Conservation (phyloP, 129 eudicot species). For the Dittrichia graveolens region DNA sequence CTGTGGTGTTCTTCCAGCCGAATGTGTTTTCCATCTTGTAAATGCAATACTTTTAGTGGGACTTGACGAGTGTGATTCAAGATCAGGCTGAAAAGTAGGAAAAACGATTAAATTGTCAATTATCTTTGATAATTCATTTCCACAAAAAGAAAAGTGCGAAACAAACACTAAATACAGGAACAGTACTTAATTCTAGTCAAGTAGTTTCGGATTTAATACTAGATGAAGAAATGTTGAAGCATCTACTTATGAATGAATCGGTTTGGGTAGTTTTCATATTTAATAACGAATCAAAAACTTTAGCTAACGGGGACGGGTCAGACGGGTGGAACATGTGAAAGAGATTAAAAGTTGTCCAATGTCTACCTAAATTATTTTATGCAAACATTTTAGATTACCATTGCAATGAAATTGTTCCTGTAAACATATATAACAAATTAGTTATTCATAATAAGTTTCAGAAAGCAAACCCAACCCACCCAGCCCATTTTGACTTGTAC, state of each 20-base stretch:
- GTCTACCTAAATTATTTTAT: not conserved
- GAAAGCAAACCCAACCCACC: not conserved
- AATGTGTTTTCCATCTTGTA: conserved; percentile 53
- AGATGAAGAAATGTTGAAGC: too few relatives aligned
- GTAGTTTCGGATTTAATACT: not conserved
- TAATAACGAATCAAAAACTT: not conserved
- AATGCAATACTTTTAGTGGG: conserved; percentile 21
- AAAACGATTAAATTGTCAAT: not conserved
- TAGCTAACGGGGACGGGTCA: too few relatives aligned
- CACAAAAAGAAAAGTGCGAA: not conserved
- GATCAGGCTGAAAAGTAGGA: conserved; percentile 53
- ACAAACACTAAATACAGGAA: not conserved
- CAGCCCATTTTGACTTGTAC: not conserved
- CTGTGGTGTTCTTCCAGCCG: conserved; percentile 42
- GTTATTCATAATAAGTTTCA: not conserved
- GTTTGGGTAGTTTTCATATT: not conserved
- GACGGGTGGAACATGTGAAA: not conserved
- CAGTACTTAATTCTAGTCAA: not conserved
- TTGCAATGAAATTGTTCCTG: not conserved
- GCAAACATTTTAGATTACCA: not conserved
- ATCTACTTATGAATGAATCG: not conserved
- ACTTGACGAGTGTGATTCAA: conserved; percentile 34
- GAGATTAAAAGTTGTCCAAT: too few relatives aligned
- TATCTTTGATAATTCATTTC: not conserved
- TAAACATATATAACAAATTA: not conserved